Conservation (phyloP, 345 rosid species). For the Eucalyptus victrix region DNA sequence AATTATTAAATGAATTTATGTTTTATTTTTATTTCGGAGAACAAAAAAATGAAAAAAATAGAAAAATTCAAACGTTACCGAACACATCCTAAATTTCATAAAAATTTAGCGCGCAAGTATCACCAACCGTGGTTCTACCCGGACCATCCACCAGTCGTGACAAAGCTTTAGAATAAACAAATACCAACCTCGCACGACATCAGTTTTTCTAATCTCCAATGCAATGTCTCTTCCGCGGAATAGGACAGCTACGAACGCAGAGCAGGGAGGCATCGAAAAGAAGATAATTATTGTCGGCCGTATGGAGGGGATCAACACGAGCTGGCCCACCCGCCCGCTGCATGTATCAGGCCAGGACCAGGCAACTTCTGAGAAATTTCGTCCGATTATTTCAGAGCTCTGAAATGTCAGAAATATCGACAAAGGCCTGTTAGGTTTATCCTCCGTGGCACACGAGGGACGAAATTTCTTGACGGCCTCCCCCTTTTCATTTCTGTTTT, state of each 20-base stretch:
- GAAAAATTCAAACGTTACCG: rapidly evolving
- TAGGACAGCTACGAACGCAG: not conserved
- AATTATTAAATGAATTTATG: rapidly evolving
- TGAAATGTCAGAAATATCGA: not conserved
- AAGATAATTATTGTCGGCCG: not conserved
- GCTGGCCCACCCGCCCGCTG: not conserved
- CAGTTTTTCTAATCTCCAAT: not conserved
- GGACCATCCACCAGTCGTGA: not conserved
- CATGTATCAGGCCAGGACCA: not conserved
- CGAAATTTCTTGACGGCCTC: not conserved
- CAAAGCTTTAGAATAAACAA: not conserved
- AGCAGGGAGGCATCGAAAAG: not conserved
- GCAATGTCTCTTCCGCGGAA: not conserved
- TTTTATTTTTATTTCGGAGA: rapidly evolving
- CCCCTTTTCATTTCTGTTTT: not conserved
- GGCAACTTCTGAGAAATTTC: not conserved
- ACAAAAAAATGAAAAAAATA: too few relatives aligned
- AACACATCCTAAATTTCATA: too few relatives aligned
- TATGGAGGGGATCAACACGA: not conserved
- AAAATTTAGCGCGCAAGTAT: not conserved
- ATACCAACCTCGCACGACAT: not conserved
- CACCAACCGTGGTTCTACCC: rapidly evolving
- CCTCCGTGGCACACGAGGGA: not conserved
- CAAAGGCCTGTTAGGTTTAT: not conserved
- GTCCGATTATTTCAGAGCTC: not conserved